Base-by-base conservation (phyloP, 257 asterid genomes). In the Solanum lignicaule region DNA sequence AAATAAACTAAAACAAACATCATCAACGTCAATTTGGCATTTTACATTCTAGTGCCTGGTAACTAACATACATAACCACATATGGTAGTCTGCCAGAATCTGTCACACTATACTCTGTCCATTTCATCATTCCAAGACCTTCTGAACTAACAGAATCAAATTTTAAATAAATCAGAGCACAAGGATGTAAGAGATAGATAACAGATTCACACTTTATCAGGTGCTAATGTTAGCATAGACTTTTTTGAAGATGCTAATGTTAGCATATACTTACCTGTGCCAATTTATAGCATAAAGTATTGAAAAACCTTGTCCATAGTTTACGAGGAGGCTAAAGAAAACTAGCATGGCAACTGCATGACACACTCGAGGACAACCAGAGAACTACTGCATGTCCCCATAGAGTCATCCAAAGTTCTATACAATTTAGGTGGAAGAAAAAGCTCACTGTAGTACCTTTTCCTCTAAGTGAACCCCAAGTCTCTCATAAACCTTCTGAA, bases 391-490 rank as follows among this genome's bases (percentile, higher is more conserved):
- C 78, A 71, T 41, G 85, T 82, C 12, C 35, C 43, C 69, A 82
- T 48, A 46, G 29, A 48, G 69, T 13, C 41, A 48, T 18, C 69
- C 41, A 18, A 82, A 48, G 43, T 71, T 31, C 65, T 39, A 41
- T 7, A 31, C 60, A 85, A 78, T 79, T 79, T 86, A 84, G 83
- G 65, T 9, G 20, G 85, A 33, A 72, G 78, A 85, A 41, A 86
- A 72, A 35, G 25, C 9, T 72, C 38, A 27, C 21, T 36, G 39
- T 14, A 25, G 84, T 89, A 95, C 99, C 98, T 92, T 97, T 86
- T 95, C 99, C 92, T 94, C 98, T 89, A 95, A 90, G 86, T 89
- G 89, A 88, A 97, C 94, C 86, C 95, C 97, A 65, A 97, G 99
- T 36, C 95, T 91, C 81, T 91, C 88, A 88, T 95, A 95, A 89